Conservation (phyloP, 306 rosid species). For the Pueraria montana region DNA sequence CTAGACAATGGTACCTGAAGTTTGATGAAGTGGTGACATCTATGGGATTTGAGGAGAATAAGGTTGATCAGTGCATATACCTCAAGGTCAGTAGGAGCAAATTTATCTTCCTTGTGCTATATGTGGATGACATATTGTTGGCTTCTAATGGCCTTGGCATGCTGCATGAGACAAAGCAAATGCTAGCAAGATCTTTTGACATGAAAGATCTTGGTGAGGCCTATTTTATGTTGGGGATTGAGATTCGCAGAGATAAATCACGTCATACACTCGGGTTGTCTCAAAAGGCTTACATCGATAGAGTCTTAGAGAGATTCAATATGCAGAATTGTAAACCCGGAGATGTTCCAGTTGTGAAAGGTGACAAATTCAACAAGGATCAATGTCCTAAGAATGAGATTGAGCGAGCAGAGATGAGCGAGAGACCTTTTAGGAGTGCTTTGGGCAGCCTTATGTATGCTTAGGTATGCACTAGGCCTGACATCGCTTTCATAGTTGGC, state of each 20-base stretch:
- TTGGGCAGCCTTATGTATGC: background rate
- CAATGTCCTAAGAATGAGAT: background rate
- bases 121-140: background rate
- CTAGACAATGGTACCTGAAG: too few relatives aligned
- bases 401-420: background rate
- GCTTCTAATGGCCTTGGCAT: background rate
- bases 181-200: background rate
- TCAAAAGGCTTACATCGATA: too few relatives aligned
- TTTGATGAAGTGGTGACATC: too few relatives aligned
- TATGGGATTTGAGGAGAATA: too few relatives aligned
- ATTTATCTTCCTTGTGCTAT: too few relatives aligned
- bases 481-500: background rate
- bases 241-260: too few relatives aligned
- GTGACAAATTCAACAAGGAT: background rate
- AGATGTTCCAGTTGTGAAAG: background rate
- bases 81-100: too few relatives aligned
- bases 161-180: background rate
- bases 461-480: background rate
- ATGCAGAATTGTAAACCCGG: background rate
- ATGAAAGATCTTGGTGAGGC: background rate
- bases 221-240: too few relatives aligned
- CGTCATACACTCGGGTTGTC: too few relatives aligned
- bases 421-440: background rate
- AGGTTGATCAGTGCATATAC: too few relatives aligned
- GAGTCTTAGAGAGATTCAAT: background rate